Conservation (phyloP, 169 alveolate genomes). For the Cryptosporidium muris region DNA sequence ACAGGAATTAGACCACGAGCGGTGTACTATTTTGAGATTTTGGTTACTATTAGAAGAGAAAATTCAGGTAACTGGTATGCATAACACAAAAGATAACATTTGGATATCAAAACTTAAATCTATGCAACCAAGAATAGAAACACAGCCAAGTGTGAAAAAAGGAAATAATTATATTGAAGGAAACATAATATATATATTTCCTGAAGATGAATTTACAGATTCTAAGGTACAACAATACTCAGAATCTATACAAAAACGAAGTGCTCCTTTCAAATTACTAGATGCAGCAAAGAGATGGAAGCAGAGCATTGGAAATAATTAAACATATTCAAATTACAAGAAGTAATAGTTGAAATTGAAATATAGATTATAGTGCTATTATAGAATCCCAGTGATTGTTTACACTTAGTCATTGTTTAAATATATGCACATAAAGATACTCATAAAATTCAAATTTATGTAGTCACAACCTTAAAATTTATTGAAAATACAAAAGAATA, state of each 20-base stretch:
- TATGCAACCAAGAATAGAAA: conserved; percentile 20
- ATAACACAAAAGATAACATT: neutral
- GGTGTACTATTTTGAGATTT: conserved; percentile 21
- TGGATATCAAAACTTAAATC: conserved; percentile 30
- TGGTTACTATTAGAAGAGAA: conserved; percentile 61
- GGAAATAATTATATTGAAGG: conserved; percentile 25
- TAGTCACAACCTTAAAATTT: too few species aligned
- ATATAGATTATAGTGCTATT: too few species aligned
- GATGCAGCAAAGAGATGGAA: conserved; percentile 67
- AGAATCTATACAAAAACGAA: neutral
- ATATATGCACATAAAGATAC: too few species aligned
- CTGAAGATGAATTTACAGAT: neutral
- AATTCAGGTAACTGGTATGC: neutral
- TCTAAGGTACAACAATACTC: neutral
- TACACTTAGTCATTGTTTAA: too few species aligned
- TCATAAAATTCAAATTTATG: too few species aligned
- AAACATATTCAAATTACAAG: neutral
- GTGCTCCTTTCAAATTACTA: conserved; percentile 13
- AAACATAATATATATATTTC: conserved; percentile 5
- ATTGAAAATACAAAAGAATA: too few species aligned
- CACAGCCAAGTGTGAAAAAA: conserved; percentile 5
- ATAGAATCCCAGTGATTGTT: too few species aligned
- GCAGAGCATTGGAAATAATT: neutral
- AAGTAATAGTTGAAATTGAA: too few species aligned
- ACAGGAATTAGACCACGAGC: conserved; percentile 20